Evolutionary conservation across 805 yeast genomes (phyloP), one percentile per base, ranked within the genome.

Genomic region (Saccharomycopsis sp.): DNA sequence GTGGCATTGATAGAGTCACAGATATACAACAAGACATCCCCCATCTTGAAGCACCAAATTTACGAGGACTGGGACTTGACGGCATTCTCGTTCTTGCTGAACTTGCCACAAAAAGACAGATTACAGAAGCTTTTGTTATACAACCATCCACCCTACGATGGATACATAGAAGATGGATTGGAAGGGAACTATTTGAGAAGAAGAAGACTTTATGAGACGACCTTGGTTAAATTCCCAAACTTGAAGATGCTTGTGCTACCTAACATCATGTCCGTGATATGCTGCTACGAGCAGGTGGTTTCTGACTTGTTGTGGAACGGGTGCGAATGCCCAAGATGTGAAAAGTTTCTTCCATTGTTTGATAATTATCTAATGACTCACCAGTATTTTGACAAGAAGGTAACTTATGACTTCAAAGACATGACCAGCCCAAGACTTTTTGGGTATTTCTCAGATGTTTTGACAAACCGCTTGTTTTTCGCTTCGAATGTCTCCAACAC

Each of bases 261-360:
- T 2, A 73, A 75, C 4, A 63, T 79, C 40, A 55, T 82, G 48
- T 74, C 76, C 42, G 61, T 77, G 0, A 60, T 78, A 16, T 64
- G 85, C 0, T 73, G 84, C 46, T 82, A 80, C 54, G 94, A 82
- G 49, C 78, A 77, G 42, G 55, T 78, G 5, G 75, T 77, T 53
- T 80, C 84, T 34, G 81, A 78, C 47, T 48, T 82, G 38, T 56
- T 82, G 18, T 82, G 89, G 88, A 81, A 80, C 53, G 89, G 89
- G 0, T 81, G 89, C 55, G 68, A 67, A 29, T 82, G 94, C 53
- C 46, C 49, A 1, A 71, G 67, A 48, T 82, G 94, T 51, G 41
- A 42, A 4, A 59, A 60, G 10, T 62, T 61, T 30, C 56, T 81
- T 18, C 68, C 69, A 0, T 48, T 69, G 8, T 63, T 77, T 37